Evolutionary conservation across 2,329 filamentous ascomycete genomes (phyloP).

Genomic region (Colletotrichum tanaceti): DNA sequence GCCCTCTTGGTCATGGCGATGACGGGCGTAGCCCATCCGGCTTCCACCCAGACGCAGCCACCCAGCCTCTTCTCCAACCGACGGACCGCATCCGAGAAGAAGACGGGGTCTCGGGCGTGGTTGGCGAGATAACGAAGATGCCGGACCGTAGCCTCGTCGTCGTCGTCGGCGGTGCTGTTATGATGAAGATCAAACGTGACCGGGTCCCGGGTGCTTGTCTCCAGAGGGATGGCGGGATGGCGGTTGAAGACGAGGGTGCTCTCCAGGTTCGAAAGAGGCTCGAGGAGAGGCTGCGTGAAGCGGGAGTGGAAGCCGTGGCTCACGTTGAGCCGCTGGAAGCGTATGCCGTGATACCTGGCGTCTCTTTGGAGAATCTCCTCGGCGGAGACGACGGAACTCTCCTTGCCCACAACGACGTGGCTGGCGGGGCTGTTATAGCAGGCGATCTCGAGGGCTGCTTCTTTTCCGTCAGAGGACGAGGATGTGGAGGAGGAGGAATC

Average conservation of each 20-base stretch:
- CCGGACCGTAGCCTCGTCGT: too few species aligned
- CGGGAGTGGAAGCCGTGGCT: neutral
- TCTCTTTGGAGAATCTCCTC: neutral
- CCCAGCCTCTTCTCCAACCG: slow-evolving; percentile 35
- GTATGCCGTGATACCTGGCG: neutral
- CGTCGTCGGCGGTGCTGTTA: too few species aligned
- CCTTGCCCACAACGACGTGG: slow-evolving; percentile 38
- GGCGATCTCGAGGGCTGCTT: slow-evolving; percentile 40
- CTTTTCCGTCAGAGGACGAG: too few species aligned
- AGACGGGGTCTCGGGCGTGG: slow-evolving; percentile 41
- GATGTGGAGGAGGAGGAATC: too few species aligned
- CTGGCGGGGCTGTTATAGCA: slow-evolving; percentile 40
- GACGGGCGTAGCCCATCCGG: slow-evolving; percentile 38
- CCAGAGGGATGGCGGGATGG: neutral
- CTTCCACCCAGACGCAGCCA: slow-evolving; percentile 40
- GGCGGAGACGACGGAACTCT: neutral
- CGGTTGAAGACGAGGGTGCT: neutral
- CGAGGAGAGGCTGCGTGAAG: neutral
- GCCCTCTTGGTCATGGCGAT: slow-evolving; percentile 40
- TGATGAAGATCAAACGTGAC: too few species aligned
- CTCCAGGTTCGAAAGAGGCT: neutral
- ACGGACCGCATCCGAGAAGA: slow-evolving; percentile 34
- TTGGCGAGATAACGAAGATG: too few species aligned
- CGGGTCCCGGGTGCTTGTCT: neutral
- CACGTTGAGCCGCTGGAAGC: neutral